Base-by-base conservation (phyloP, 345 rosid genomes). In the Rhizophora mangle region DNA sequence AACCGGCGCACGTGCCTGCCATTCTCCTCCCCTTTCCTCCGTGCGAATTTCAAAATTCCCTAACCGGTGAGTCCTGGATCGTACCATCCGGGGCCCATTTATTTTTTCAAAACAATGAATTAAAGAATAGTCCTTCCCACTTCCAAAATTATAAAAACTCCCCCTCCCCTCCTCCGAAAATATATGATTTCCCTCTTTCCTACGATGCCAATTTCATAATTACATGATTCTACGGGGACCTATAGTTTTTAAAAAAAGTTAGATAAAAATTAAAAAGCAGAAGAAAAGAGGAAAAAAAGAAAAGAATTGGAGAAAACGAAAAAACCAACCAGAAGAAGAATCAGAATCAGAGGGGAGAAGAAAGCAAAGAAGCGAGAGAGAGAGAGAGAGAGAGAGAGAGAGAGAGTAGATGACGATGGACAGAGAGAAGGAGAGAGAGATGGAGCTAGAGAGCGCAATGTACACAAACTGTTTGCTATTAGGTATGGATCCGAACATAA, bases 401-500 rank as follows among this genome's bases (percentile, higher is more conserved):
- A 80, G 88, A 87, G 81, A 79, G 43, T 18, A 81, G 86, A 95
- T 95, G 96, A 88, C 90, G 86, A 95, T 95, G 96, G 99, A 92
- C 75, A 85, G 97, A 84, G 99, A 95, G 80, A 95, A 92, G 91
- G 99, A 95, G 81, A 90, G 99, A 81, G 99, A 95, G 83, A 79
- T 89, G 27, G 98, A 90, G 89, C 94, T 95, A 22, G 99, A 95
- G 88, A 92, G 98, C 73, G 97, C 99, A 90, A 90, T 95, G 99
- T 95, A 95, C 86, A 95, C 99, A 21, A 95, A 95, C 82, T 95
- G 98, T 49, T 80, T 89, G 81, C 83, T 95, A 52, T 86, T 95
- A 75, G 99, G 99, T 59, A 77, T 95, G 86, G 99, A 95, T 92
- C 98, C 98, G 72, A 79, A 76, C 68, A 70, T 90, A 57, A 95